A percentile compares a stretch with the other conserved stretches of the same genome.
Evolutionary conservation across 1,284 basidiomycete genomes (phyloP).

Genomic region (Ustilago xerochloae): DNA sequence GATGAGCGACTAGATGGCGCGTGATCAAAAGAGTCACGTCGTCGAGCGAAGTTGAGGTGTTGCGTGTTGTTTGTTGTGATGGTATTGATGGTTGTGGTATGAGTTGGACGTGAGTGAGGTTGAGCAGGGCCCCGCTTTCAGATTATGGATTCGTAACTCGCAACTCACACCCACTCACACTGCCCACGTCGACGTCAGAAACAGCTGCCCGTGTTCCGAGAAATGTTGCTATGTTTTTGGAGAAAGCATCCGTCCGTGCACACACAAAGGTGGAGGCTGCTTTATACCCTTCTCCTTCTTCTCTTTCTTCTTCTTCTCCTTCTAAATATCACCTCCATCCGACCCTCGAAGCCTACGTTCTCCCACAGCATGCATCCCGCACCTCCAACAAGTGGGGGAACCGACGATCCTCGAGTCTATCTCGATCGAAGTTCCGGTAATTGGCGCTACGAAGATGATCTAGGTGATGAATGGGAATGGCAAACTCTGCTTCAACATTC

Average conservation of each 20-base stretch:
- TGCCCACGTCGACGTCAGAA: background rate
- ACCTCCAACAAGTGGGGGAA: constrained; percentile 23
- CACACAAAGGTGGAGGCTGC: too few species aligned
- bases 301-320: background rate
- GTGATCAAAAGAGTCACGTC: too few species aligned
- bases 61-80: too few species aligned
- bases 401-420: constrained; percentile 70
- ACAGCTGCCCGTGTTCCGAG: background rate
- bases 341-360: background rate
- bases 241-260: background rate
- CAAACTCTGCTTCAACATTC: constrained; percentile 69
- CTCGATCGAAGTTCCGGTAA: constrained; percentile 80
- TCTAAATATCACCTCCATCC: background rate
- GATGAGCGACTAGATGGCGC: too few species aligned
- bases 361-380: constrained; percentile 23
- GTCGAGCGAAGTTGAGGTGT: too few species aligned
- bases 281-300: too few species aligned
- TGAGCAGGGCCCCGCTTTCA: too few species aligned
- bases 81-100: too few species aligned
- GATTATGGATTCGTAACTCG: too few species aligned
- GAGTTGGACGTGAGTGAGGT: too few species aligned
- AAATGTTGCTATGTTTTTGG: background rate
- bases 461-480: constrained; percentile 87
- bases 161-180: too few species aligned
- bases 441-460: constrained; percentile 85